Evolutionary conservation across 2,329 filamentous ascomycete genomes (phyloP).

Genomic region (Phyllosticta citrichinensis): DNA sequence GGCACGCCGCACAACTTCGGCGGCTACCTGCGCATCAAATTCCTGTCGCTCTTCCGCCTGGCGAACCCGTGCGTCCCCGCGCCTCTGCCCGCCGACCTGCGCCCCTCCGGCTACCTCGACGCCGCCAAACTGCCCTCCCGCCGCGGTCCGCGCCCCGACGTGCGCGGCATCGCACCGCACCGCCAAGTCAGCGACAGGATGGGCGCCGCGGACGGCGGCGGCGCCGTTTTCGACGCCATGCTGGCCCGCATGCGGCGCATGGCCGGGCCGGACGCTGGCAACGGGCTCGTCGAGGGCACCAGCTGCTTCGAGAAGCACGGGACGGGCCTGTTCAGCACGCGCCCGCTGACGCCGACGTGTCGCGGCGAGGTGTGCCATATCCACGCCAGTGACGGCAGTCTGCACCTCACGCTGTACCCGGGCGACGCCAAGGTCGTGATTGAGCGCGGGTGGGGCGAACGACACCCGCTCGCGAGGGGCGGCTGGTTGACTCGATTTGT

Average conservation of each 20-base stretch:
- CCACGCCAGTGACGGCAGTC: conserved; percentile 63
- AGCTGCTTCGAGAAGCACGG: conserved; percentile 79
- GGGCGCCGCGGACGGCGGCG: conserved; percentile 27
- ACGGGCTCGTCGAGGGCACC: conserved; percentile 41
- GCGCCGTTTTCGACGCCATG: conserved; percentile 31
- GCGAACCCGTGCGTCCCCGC: conserved; percentile 58
- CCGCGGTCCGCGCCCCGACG: conserved; percentile 51
- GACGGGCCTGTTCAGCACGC: conserved; percentile 60
- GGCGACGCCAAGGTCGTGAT: conserved; percentile 64
- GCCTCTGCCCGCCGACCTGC: conserved; percentile 39
- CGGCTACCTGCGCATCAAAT: conserved; percentile 65
- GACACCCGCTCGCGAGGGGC: conserved; percentile 55
- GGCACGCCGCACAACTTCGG: conserved; percentile 64
- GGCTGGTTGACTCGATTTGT: conserved; percentile 59
- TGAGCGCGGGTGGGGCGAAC: conserved; percentile 68
- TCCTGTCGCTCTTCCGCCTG: conserved; percentile 61
- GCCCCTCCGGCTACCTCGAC: conserved; percentile 49
- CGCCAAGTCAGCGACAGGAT: conserved; percentile 63
- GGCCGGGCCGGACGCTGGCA: conserved; percentile 16
- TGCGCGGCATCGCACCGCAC: conserved; percentile 72
- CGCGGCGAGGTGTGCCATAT: conserved; percentile 77
- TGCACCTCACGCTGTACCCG: conserved; percentile 74
- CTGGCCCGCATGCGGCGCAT: conserved; percentile 21
- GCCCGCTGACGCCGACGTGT: conserved; percentile 58
- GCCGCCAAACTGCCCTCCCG: conserved; percentile 47